phyloP scores from a whole-genome alignment of 768 basidiomycete genomes.

The Tricholoma matsutake region DNA sequence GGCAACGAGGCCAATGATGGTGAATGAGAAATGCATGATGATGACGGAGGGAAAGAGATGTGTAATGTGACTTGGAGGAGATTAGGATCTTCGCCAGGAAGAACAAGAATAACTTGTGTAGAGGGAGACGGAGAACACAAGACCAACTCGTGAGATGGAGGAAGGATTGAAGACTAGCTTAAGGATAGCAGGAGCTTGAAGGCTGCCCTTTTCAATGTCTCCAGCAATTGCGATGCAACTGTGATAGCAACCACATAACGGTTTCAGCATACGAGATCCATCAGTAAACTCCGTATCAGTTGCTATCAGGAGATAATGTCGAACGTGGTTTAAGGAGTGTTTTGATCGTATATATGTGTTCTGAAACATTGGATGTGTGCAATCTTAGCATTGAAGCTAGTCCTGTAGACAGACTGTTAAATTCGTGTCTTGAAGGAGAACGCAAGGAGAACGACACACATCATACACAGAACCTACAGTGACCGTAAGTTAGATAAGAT shows the following conservation, averaged over 20 bases:
- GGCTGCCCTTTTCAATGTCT: slow-evolving; percentile 4
- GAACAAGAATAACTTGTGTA: slow-evolving; percentile 11
- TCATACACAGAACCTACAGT: no score
- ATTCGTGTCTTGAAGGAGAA: no score
- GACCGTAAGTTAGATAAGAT: no score
- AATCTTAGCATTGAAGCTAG: no score
- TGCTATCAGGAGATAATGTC: background rate
- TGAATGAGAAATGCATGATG: slow-evolving; percentile 29
- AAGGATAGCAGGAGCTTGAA: slow-evolving; percentile 2
- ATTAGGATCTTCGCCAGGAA: slow-evolving; percentile 23
- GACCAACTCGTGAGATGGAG: slow-evolving; percentile 29
- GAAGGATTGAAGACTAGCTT: slow-evolving; percentile 36
- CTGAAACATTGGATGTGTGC: background rate
- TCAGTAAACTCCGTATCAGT: background rate
- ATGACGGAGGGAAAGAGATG: background rate
- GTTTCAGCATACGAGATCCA: background rate
- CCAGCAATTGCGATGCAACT: slow-evolving; percentile 9
- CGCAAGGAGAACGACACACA: no score
- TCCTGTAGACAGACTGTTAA: no score
- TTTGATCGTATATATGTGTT: background rate
- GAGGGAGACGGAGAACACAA: slow-evolving; percentile 26
- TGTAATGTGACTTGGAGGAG: slow-evolving; percentile 6
- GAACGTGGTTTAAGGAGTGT: background rate
- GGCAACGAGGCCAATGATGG: slow-evolving; percentile 15
- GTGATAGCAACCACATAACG: slow-evolving; percentile 6